Percentiles rank a stretch among this genome's conserved stretches.
phyloP scores from a whole-genome alignment of 139 green algal species.

The Nannochloris sp. region DNA sequence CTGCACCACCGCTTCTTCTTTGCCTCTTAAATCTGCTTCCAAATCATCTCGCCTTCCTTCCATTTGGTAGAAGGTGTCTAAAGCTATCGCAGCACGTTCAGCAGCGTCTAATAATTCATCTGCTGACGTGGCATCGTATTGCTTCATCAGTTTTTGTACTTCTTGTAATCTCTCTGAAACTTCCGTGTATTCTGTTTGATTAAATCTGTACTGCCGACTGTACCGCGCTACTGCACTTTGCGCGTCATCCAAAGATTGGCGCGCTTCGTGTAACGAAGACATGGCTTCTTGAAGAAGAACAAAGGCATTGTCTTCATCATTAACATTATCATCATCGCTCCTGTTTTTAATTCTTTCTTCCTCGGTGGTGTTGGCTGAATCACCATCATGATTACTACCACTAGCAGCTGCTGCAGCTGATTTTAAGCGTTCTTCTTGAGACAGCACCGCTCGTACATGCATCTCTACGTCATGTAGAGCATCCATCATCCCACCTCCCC shows the following conservation, averaged over 20 bases:
- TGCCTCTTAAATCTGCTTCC: slow-evolving; percentile 8
- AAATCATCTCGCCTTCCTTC: slow-evolving; percentile 29
- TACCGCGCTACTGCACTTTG: slow-evolving; percentile 29
- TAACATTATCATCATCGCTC: slow-evolving; percentile 12
- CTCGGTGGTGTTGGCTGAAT: slow-evolving; percentile 11
- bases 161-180: slow-evolving; percentile 17
- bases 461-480: slow-evolving; percentile 30
- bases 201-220: slow-evolving; percentile 27
- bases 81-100: slow-evolving; percentile 15
- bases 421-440: slow-evolving; percentile 24
- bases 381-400: slow-evolving; percentile 4
- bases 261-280: slow-evolving; percentile 18
- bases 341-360: slow-evolving; percentile 8
- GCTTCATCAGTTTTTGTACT: slow-evolving; percentile 38
- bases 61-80: slow-evolving; percentile 48
- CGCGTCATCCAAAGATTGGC: slow-evolving; percentile 23
- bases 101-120: slow-evolving; percentile 46
- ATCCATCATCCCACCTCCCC: slow-evolving; percentile 17
- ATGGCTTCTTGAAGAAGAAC: slow-evolving; percentile 23
- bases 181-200: slow-evolving; percentile 39
- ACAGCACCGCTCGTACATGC: slow-evolving; percentile 23
- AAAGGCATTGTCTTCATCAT: slow-evolving; percentile 9
- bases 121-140: slow-evolving; percentile 27
- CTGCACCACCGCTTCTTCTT: not conserved
- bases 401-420: slow-evolving; percentile 2